These are phyloP conservation scores for Colletotrichum godetiae DNA, from an alignment of 2,329 filamentous ascomycete genomes.

Conservation along the genomic window DNA sequence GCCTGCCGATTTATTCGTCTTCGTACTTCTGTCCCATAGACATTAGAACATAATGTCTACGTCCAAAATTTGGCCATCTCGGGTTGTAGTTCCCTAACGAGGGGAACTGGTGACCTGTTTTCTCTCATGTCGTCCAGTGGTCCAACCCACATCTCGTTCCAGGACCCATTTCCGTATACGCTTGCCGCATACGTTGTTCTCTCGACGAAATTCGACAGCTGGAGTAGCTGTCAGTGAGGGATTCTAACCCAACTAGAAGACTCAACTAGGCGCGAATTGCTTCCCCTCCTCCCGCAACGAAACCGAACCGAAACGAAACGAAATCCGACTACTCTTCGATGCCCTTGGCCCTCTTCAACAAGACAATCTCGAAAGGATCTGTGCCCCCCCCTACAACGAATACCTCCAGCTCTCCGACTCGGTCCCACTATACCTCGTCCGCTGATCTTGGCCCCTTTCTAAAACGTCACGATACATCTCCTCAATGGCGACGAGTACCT, in stretches of 20 bases:
- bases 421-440: constrained; percentile 61
- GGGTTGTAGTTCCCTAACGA: neutral
- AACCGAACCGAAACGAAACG: constrained; percentile 74
- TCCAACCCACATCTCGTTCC: neutral
- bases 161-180: no score
- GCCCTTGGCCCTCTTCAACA: constrained; percentile 73
- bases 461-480: constrained; percentile 72
- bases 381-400: constrained; percentile 57
- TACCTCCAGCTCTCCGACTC: constrained; percentile 49
- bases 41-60: no score
- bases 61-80: neutral
- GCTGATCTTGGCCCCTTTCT: constrained; percentile 75
- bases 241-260: no score
- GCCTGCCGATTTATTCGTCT: neutral
- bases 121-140: constrained; percentile 5
- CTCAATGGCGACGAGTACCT: no score
- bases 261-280: no score
- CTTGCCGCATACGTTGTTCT: no score
- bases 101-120: neutral
- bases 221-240: no score
- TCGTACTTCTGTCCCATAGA: no score
- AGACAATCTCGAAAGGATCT: constrained; percentile 67
- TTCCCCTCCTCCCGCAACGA: constrained; percentile 55
- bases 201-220: no score
- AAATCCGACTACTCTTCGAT: constrained; percentile 75